phyloP scores from a whole-genome alignment of 352 stramenopile species.

The Phytophthora tentaculata region DNA sequence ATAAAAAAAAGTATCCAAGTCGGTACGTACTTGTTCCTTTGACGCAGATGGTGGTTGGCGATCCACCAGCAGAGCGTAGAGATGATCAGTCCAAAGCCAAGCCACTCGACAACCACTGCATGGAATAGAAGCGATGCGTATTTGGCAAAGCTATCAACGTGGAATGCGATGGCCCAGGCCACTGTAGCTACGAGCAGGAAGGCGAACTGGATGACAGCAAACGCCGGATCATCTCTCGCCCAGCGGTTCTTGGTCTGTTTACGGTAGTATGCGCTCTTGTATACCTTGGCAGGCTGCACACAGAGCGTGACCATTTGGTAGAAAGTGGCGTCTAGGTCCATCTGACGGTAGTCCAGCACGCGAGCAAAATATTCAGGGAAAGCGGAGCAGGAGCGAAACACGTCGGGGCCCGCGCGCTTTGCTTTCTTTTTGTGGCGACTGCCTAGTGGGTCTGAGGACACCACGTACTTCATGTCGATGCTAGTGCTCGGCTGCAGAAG shows the following conservation, averaged over 20 bases:
- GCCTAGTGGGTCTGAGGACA: conserved; percentile 4
- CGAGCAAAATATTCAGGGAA: conserved; percentile 87
- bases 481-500: conserved; percentile 32
- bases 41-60: conserved; percentile 72
- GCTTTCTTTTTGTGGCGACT: conserved; percentile 21
- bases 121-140: conserved; percentile 78
- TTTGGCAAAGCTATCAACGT: conserved; percentile 51
- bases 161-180: conserved; percentile 84
- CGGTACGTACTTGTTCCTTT: conserved; percentile 55
- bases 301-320: conserved; percentile 91
- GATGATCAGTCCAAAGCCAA: conserved; percentile 74
- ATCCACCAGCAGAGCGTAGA: conserved; percentile 78
- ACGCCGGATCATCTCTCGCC: conserved; percentile 97
- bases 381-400: conserved; percentile 78
- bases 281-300: conserved; percentile 85
- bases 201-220: conserved; percentile 95
- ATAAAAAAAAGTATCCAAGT: conserved; percentile 13
- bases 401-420: conserved; percentile 32
- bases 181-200: conserved; percentile 90
- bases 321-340: conserved; percentile 90
- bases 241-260: conserved; percentile 99
- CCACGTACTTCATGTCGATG: conserved; percentile 39
- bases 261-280: conserved; percentile 88
- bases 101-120: conserved; percentile 83
- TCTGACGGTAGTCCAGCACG: conserved; percentile 84